Evolutionary conservation across 306 rosid species (phyloP).

Genomic region (Vicia faba): DNA sequence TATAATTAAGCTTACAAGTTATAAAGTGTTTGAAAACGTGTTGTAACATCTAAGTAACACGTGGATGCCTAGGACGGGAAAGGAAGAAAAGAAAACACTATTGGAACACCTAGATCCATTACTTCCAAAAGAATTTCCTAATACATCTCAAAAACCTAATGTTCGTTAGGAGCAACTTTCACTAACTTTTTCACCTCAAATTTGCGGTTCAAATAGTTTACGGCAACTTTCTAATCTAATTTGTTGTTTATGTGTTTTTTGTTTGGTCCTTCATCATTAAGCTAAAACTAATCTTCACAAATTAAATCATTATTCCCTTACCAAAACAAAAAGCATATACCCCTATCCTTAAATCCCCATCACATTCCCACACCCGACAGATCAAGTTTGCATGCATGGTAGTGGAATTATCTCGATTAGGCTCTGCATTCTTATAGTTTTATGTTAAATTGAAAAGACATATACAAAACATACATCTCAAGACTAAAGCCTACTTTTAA

Average conservation of each 20-base stretch:
- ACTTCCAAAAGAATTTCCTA: neutral
- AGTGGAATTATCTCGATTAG: neutral
- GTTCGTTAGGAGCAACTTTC: constrained; percentile 10
- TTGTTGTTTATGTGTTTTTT: constrained; percentile 38
- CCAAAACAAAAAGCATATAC: constrained; percentile 26
- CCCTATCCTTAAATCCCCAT: constrained; percentile 38
- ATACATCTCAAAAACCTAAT: constrained; percentile 8
- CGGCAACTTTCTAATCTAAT: constrained; percentile 40
- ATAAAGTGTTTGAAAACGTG: constrained; percentile 26
- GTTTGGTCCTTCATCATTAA: constrained; percentile 90
- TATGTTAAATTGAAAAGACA: constrained; percentile 28
- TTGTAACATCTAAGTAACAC: constrained; percentile 17
- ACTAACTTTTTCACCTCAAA: neutral
- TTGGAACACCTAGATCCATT: too few species aligned
- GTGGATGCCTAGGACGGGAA: neutral
- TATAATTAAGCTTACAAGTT: constrained; percentile 19
- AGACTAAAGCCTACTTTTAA: constrained; percentile 10
- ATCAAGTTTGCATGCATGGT: constrained; percentile 42
- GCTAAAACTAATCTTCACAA: constrained; percentile 61
- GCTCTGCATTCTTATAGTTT: constrained; percentile 19
- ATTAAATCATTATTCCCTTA: constrained; percentile 32
- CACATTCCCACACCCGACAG: constrained; percentile 41
- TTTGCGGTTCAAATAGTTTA: constrained; percentile 16
- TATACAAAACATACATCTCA: neutral
- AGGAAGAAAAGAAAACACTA: neutral